These are phyloP conservation scores for Solanum peruvianum DNA, from an alignment of 257 asterid genomes.

Conservation along the genomic window DNA sequence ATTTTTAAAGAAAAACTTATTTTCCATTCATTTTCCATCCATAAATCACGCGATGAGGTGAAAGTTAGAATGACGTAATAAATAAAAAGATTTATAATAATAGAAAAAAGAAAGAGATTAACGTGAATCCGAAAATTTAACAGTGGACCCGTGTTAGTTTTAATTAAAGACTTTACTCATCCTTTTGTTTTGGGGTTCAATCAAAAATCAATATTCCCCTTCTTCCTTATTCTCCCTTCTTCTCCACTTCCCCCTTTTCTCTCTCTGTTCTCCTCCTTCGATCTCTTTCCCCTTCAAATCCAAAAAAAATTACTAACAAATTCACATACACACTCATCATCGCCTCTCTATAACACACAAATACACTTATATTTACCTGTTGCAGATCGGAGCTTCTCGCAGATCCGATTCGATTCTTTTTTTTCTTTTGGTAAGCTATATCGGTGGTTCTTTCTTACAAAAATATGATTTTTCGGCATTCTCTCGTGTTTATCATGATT, in stretches of 20 bases:
- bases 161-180: neutral
- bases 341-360: neutral
- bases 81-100: neutral
- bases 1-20: neutral
- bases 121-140: conserved; percentile 1
- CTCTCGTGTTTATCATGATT: neutral
- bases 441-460: neutral
- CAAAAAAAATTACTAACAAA: neutral
- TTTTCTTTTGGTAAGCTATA: conserved; percentile 14
- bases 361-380: neutral
- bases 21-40: neutral
- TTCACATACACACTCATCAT: neutral
- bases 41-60: neutral
- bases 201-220: neutral
- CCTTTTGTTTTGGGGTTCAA: neutral
- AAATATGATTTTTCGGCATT: neutral
- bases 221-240: neutral
- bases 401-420: conserved; percentile 25
- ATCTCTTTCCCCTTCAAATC: neutral
- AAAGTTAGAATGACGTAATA: neutral
- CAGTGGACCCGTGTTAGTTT: neutral
- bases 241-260: neutral
- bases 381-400: conserved; percentile 34
- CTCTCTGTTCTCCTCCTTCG: neutral
- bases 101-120: neutral